phyloP scores from a whole-genome alignment of 345 rosid genomes.

The Pistacia atlantica region DNA sequence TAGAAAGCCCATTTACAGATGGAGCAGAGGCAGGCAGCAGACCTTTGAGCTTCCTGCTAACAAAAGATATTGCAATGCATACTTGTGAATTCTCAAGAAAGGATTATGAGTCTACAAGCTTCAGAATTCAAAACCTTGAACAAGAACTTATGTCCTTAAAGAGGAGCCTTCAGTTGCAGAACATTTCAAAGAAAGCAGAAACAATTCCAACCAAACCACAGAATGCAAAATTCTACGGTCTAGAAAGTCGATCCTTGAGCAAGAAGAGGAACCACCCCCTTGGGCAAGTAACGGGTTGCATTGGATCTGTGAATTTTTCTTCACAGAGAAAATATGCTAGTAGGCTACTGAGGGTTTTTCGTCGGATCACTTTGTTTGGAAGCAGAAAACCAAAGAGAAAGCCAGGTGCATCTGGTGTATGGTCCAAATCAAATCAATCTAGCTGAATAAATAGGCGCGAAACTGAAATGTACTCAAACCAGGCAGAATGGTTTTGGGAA shows the following conservation, averaged over 20 bases:
- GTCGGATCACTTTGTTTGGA: slow-evolving; percentile 44
- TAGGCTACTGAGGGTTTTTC: slow-evolving; percentile 42
- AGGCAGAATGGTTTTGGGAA: slow-evolving; percentile 3
- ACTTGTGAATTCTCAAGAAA: slow-evolving; percentile 39
- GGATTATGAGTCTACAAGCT: slow-evolving; percentile 69
- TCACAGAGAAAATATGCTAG: slow-evolving; percentile 56
- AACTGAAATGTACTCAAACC: slow-evolving; percentile 19
- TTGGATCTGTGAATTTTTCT: slow-evolving; percentile 54
- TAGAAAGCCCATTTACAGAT: slow-evolving; percentile 54
- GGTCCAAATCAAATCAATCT: slow-evolving; percentile 20
- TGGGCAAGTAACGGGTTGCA: slow-evolving; percentile 59
- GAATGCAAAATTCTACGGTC: slow-evolving; percentile 28
- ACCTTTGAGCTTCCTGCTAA: slow-evolving; percentile 44
- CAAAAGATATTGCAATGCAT: slow-evolving; percentile 38
- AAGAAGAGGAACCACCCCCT: slow-evolving; percentile 49
- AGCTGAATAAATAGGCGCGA: slow-evolving; percentile 9
- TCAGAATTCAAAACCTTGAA: slow-evolving; percentile 74
- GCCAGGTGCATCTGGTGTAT: slow-evolving; percentile 14
- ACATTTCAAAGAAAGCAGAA: slow-evolving; percentile 33
- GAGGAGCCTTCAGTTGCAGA: slow-evolving; percentile 49
- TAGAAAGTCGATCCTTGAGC: slow-evolving; percentile 48
- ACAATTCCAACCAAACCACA: slow-evolving; percentile 30
- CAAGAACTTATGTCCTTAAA: slow-evolving; percentile 63
- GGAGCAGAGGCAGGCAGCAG: slow-evolving; percentile 42
- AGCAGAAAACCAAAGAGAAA: slow-evolving; percentile 53